Evolutionary conservation across 108 stramenopile species (phyloP).

Genomic region (Bacterosira constricta): DNA sequence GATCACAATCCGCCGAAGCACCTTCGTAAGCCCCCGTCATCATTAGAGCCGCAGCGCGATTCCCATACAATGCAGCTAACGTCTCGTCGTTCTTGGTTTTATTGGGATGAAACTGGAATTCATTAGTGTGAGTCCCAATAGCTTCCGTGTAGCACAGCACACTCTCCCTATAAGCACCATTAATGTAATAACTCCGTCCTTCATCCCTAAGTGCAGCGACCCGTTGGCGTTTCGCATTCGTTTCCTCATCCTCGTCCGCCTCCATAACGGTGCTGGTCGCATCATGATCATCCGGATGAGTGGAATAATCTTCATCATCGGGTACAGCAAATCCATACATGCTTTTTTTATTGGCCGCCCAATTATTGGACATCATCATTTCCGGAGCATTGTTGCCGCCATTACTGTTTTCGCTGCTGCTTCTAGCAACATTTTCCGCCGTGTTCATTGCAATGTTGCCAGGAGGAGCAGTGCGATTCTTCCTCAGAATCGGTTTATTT

Average conservation of each 20-base stretch:
- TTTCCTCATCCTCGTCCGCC: slow-evolving; percentile 13
- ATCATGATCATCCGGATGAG: slow-evolving; percentile 4
- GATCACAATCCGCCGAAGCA: slow-evolving; percentile 62
- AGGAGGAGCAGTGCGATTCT: too few relatives aligned
- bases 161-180: slow-evolving; percentile 55
- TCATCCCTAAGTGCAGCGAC: slow-evolving; percentile 60
- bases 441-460: too few relatives aligned
- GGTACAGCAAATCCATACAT: too few relatives aligned
- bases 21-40: slow-evolving; percentile 77
- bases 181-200: slow-evolving; percentile 58
- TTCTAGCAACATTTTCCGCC: background rate
- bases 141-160: slow-evolving; percentile 65
- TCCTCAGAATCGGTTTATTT: slow-evolving; percentile 2
- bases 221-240: slow-evolving; percentile 18
- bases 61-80: slow-evolving; percentile 68
- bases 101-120: slow-evolving; percentile 1
- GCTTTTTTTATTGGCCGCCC: too few relatives aligned
- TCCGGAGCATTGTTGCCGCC: background rate
- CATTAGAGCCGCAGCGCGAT: slow-evolving; percentile 80
- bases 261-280: background rate
- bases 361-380: background rate
- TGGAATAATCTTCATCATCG: slow-evolving; percentile 7
- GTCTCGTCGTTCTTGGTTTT: slow-evolving; percentile 39
- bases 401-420: background rate
- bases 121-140: slow-evolving; percentile 44